Base-by-base conservation (phyloP, 768 basidiomycete species). In the Suillus occidentalis region DNA sequence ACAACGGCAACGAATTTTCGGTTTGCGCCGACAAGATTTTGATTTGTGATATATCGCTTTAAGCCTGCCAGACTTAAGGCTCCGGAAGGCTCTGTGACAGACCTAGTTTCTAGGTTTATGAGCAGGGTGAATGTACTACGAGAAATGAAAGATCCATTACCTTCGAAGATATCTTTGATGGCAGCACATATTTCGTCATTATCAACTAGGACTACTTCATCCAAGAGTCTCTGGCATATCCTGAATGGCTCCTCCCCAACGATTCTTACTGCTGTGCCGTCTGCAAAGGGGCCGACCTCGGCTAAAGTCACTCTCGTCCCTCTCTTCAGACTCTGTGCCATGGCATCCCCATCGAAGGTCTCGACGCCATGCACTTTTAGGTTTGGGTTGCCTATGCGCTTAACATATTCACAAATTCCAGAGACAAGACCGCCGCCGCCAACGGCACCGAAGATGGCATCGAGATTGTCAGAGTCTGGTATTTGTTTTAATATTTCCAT, bases 141-240 rank as follows among this genome's bases (percentile, higher is more conserved):
- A 65, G 63, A 14, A 64, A 47, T 22, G 20, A 22, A 66, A 39
- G 25, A 66, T 42, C 22, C 39, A 81, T 65, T 66, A 94, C 97
- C 97, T 81, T 99, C 95, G 72, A 99, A 99, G 37, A 99, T 91
- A 72, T 99, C 97, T 79, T 99, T 99, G 80, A 99, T 98, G 6
- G 95, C 95, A 8, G 97, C 97, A 73, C 97, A 99, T 53, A 99
- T 88, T 75, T 97, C 97, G 73, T 99, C 97, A 67, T 97, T 99
- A 73, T 92, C 87, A 37, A 91, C 93, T 72, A 90, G 86, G 59
- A 95, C 87, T 40, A 99, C 78, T 3, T 86, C 88, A 69, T 98
- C 95, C 22, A 99, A 77, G 43, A 93, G 82, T 56, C 90, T 82
- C 75, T 91, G 84, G 79, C 97, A 99, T 66, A 99, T 87, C 65